Evolutionary conservation across 2,329 filamentous ascomycete genomes (phyloP), one percentile per base, ranked within the genome.

Genomic region (Blastomyces emzantsi): DNA sequence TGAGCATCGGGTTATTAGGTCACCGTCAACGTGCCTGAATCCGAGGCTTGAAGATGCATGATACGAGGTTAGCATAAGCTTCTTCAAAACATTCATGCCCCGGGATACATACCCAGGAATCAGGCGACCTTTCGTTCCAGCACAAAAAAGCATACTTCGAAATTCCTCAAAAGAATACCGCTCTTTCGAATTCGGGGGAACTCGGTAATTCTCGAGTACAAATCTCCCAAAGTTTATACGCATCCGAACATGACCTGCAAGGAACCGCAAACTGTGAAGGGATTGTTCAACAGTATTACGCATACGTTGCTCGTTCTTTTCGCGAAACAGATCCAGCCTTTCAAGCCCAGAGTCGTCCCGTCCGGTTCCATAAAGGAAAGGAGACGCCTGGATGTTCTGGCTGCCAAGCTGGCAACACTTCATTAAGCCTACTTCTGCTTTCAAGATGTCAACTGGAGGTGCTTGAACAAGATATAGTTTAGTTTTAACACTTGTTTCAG

Each of bases 161-260:
- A 80, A 79, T 52, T 79, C 76, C 51, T 74, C 72, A 63, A 76
- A 72, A 2, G 65, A 64, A 65, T 77, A 76, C 39, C 64, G 67
- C 5, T 64, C 30, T 43, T 68, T 69, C 13, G 65, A 67, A 41
- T 73, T 66, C 1, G 67, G 60, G 0, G 75, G 72, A 22, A 65
- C 61, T 17, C 72, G 71, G 61, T 75, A 79, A 15, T 72, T 67
- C 11, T 74, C 70, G 30, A 80, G 70, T 3, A 76, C 70, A 62
- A 80, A 76, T 3, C 72, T 70, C 4, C 78, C 78, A 58, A 80
- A 73, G 30, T 76, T 76, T 2, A 77, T 71, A 49, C 78, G 72
- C 75, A 80, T 77, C 13, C 75, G 74, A 43, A 77, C 64, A 63
- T 75, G 71, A 36, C 74, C 72, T 59, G 71, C 70, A 22, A 75